Conservation (phyloP, 1,139 yeast genomes). For the Saccharomycopsis hybrid region DNA sequence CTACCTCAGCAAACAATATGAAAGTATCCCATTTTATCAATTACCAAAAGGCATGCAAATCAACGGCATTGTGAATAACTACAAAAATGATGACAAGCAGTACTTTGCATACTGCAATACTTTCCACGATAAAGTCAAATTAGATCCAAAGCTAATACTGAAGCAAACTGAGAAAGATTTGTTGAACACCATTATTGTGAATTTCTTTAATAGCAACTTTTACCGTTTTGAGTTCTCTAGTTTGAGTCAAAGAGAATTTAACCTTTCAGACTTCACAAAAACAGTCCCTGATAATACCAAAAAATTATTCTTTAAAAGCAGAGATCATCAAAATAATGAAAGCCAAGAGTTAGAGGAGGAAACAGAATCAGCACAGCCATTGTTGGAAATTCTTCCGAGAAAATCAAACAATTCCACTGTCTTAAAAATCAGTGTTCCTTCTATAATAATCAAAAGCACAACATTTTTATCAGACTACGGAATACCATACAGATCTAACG, state of each 20-base stretch:
- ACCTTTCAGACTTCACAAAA: neutral
- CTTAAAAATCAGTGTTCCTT: constrained; percentile 4
- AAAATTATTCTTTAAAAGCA: neutral
- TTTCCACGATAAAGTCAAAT: constrained; percentile 5
- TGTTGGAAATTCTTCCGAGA: constrained; percentile 3
- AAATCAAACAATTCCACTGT: constrained; percentile 7
- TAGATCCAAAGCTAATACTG: constrained; percentile 16
- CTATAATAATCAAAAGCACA: neutral
- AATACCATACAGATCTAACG: constrained; percentile 16
- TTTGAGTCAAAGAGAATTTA: constrained; percentile 1
- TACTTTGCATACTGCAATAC: constrained; percentile 21
- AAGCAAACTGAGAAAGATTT: constrained; percentile 8
- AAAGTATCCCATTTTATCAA: constrained; percentile 18
- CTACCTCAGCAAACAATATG: constrained; percentile 17
- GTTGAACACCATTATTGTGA: constrained; percentile 1
- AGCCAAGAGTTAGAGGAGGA: neutral
- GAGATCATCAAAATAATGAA: neutral
- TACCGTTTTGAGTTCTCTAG: constrained; percentile 4
- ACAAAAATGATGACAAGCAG: constrained; percentile 3
- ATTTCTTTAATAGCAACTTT: constrained; percentile 5
- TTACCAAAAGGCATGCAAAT: constrained; percentile 17
- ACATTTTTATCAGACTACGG: constrained; percentile 16
- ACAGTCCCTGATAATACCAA: neutral
- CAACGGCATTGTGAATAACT: constrained; percentile 10
- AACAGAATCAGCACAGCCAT: neutral